These are phyloP conservation scores for Spathaspora sp. DNA, from an alignment of 805 yeast genomes.

Conservation along the genomic window DNA sequence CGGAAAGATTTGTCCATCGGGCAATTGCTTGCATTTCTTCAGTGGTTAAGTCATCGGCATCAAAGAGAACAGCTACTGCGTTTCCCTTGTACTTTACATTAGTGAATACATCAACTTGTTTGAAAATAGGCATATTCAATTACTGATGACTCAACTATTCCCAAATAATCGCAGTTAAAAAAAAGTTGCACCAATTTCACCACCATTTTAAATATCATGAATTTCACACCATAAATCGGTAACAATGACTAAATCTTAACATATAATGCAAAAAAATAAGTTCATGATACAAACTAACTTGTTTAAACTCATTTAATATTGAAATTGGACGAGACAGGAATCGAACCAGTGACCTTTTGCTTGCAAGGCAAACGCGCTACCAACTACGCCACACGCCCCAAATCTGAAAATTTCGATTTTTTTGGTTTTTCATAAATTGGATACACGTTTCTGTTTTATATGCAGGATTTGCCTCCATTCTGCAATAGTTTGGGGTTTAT, in stretches of 20 bases:
- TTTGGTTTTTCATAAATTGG: background rate
- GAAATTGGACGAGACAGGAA: conserved; percentile 61
- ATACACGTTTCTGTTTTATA: background rate
- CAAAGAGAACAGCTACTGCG: conserved; percentile 52
- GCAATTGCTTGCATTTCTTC: conserved; percentile 47
- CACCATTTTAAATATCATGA: too few species aligned
- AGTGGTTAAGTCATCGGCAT: conserved; percentile 33
- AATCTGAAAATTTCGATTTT: background rate
- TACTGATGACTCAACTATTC: too few species aligned
- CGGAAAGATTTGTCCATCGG: conserved; percentile 60
- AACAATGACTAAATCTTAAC: background rate
- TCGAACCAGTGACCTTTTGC: conserved; percentile 74
- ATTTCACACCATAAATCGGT: too few species aligned
- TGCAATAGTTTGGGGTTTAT: background rate
- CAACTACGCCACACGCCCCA: conserved; percentile 76
- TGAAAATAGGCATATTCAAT: conserved; percentile 12
- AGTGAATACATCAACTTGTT: conserved; percentile 45
- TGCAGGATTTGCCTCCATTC: background rate
- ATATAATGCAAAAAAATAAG: background rate
- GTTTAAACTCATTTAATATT: background rate
- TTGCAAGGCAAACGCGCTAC: conserved; percentile 77
- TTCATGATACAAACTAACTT: too few species aligned
- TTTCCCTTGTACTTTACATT: conserved; percentile 41
- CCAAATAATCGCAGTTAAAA: too few species aligned
- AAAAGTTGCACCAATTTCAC: too few species aligned